Percentiles rank a stretch among this genome's conserved stretches.
phyloP scores from a whole-genome alignment of 768 basidiomycete species.

The Lactarius hatsudake region DNA sequence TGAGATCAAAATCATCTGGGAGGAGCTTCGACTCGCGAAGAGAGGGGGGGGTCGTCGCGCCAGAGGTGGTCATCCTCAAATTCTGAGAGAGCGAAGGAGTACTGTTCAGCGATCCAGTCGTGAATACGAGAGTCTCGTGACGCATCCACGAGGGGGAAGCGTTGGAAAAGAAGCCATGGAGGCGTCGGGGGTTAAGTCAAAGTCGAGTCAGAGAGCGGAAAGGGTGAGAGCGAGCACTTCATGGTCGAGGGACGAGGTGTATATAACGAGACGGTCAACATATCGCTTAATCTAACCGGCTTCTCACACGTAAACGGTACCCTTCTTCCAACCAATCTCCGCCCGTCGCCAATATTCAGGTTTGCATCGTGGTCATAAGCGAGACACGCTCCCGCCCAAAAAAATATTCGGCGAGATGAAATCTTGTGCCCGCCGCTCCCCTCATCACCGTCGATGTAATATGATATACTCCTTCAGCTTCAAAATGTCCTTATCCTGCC shows the following conservation, averaged over 20 bases:
- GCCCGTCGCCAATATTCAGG: conserved; percentile 15
- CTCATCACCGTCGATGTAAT: conserved; percentile 13
- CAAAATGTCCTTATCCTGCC: not conserved
- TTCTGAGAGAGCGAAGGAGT: conserved; percentile 27
- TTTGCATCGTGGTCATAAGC: conserved; percentile 19
- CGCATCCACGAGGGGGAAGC: conserved; percentile 24
- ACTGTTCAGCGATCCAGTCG: conserved; percentile 29
- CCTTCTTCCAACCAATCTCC: conserved; percentile 25
- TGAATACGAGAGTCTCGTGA: conserved; percentile 28
- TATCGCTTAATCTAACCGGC: conserved; percentile 5
- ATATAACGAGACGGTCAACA: conserved; percentile 18
- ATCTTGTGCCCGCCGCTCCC: not conserved
- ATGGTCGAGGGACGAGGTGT: not conserved
- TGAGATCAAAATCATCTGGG: conserved; percentile 23
- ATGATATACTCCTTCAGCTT: not conserved
- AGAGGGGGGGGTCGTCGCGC: conserved; percentile 24
- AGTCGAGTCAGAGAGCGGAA: conserved; percentile 14
- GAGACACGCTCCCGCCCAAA: conserved; percentile 16
- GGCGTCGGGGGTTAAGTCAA: conserved; percentile 2
- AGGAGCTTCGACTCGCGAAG: conserved; percentile 28
- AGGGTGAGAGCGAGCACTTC: conserved; percentile 11
- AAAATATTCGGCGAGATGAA: not conserved
- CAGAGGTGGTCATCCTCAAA: conserved; percentile 15
- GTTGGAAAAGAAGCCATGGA: conserved; percentile 22
- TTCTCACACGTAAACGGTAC: conserved; percentile 23